These are phyloP conservation scores for Suillus brevipes DNA, from an alignment of 768 basidiomycete genomes.

Conservation along the genomic window DNA sequence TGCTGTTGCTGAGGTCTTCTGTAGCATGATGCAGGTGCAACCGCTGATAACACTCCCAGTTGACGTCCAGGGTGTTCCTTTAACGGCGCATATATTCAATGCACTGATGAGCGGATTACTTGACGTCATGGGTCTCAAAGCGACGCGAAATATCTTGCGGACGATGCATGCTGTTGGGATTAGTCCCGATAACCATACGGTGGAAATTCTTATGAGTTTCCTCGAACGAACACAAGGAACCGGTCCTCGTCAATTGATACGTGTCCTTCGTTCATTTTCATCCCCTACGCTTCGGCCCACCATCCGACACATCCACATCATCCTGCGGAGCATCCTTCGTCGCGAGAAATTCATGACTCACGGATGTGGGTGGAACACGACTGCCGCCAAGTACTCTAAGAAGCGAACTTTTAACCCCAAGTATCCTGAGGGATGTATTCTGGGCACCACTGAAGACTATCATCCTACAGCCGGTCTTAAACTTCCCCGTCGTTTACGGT, in stretches of 20 bases:
- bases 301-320: conserved; percentile 55
- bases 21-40: conserved; percentile 20
- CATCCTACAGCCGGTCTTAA: conserved; percentile 53
- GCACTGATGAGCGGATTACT: conserved; percentile 55
- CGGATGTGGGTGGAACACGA: conserved; percentile 48
- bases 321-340: conserved; percentile 54
- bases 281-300: conserved; percentile 46
- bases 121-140: conserved; percentile 47
- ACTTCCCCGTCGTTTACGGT: conserved; percentile 32
- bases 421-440: conserved; percentile 10
- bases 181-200: conserved; percentile 52
- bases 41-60: conserved; percentile 19
- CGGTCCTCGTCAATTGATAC: conserved; percentile 47
- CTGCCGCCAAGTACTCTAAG: conserved; percentile 40
- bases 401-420: conserved; percentile 22
- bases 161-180: conserved; percentile 57
- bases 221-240: conserved; percentile 45
- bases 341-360: conserved; percentile 47
- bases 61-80: conserved; percentile 30
- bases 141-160: conserved; percentile 45
- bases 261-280: conserved; percentile 46
- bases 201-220: conserved; percentile 55
- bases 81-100: conserved; percentile 58
- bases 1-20: conserved; percentile 12
- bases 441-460: conserved; percentile 34